Evolutionary conservation across 1,139 yeast species (phyloP).

Genomic region (Diutina scorzettiae): DNA sequence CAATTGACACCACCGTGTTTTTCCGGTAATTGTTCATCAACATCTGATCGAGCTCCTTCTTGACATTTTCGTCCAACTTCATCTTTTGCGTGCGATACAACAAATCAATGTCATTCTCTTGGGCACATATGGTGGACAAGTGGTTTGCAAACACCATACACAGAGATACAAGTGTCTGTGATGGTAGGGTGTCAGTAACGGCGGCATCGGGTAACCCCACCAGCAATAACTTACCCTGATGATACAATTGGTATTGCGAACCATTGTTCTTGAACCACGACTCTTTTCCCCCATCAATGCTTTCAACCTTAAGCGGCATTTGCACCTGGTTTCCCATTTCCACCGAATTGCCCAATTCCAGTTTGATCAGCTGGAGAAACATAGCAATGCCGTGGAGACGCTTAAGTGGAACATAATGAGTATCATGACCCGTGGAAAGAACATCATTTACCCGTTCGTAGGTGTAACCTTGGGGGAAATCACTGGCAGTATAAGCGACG

Average conservation of each 20-base stretch:
- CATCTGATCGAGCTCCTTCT: constrained; percentile 31
- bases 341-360: constrained; percentile 14
- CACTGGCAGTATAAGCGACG: constrained; percentile 15
- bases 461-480: constrained; percentile 27
- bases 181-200: constrained; percentile 10
- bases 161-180: constrained; percentile 61
- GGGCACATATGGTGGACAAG: constrained; percentile 43
- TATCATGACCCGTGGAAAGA: constrained; percentile 14
- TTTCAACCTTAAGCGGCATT: constrained; percentile 11
- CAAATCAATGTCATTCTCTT: constrained; percentile 37
- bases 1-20: constrained; percentile 11
- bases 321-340: constrained; percentile 11
- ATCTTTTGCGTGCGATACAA: constrained; percentile 35
- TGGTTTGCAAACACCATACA: constrained; percentile 71
- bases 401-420: constrained; percentile 15
- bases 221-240: background rate
- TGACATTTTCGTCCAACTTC: constrained; percentile 16
- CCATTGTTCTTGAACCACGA: background rate
- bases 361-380: constrained; percentile 16
- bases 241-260: background rate
- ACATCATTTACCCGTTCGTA: constrained; percentile 24
- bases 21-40: constrained; percentile 15
- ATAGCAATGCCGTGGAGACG: constrained; percentile 20
- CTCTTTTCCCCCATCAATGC: background rate
- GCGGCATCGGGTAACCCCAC: background rate